phyloP scores from a whole-genome alignment of 306 rosid species.

The Prosopis cineraria region DNA sequence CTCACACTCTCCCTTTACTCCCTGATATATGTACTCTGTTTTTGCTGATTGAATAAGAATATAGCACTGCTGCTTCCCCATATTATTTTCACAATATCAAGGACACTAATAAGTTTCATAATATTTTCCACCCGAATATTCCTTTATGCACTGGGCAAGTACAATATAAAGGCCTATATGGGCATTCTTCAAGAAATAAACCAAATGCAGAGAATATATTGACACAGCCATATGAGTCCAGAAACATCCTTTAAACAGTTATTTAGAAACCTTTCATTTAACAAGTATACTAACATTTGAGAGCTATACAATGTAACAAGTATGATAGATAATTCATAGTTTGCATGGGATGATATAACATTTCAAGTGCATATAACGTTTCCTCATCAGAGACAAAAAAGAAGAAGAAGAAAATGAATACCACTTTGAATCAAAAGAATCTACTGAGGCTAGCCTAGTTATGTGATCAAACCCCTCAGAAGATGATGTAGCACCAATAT shows the following conservation, averaged over 20 bases:
- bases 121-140: neutral
- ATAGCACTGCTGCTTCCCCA: too few relatives aligned
- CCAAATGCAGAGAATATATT: conserved; percentile 15
- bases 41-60: too few relatives aligned
- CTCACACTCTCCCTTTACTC: too few relatives aligned
- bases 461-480: conserved; percentile 61
- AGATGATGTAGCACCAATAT: conserved; percentile 51
- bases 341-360: conserved; percentile 15
- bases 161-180: neutral
- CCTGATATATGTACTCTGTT: too few relatives aligned
- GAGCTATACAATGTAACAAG: conserved; percentile 24
- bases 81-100: too few relatives aligned
- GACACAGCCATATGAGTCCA: neutral
- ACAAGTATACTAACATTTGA: neutral
- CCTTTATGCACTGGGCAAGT: neutral
- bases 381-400: neutral
- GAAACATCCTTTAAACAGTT: neutral
- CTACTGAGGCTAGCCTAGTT: conserved; percentile 92
- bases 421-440: conserved; percentile 99
- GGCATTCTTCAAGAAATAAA: conserved; percentile 16
- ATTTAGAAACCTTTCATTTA: neutral
- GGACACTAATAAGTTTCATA: neutral
- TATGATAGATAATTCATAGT: conserved; percentile 2
- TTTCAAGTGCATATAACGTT: neutral
- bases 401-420: conserved; percentile 41